phyloP scores from a whole-genome alignment of 1,139 yeast genomes.

The Suhomyces panamericanus region DNA sequence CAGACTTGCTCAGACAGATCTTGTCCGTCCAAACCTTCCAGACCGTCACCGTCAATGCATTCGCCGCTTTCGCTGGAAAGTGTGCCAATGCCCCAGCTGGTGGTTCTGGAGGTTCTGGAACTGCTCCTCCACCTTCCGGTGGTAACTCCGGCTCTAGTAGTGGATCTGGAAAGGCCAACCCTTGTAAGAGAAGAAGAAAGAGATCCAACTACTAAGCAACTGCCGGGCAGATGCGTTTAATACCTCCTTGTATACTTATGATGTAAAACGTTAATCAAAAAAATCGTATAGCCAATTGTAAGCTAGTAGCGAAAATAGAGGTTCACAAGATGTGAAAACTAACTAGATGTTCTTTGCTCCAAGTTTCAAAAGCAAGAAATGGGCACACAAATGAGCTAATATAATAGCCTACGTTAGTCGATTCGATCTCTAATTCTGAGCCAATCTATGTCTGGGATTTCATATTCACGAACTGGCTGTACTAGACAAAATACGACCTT shows the following conservation, averaged over 20 bases:
- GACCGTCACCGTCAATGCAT: slow-evolving; percentile 42
- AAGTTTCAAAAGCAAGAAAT: too few species aligned
- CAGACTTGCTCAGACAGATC: slow-evolving; percentile 37
- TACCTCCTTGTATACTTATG: slow-evolving; percentile 11
- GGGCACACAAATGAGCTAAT: too few species aligned
- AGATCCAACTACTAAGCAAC: slow-evolving; percentile 25
- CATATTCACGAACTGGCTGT: too few species aligned
- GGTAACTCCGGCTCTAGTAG: slow-evolving; percentile 10
- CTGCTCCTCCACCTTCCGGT: slow-evolving; percentile 8
- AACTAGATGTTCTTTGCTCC: too few species aligned
- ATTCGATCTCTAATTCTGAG: too few species aligned
- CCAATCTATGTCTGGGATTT: too few species aligned
- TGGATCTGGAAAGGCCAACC: slow-evolving; percentile 20
- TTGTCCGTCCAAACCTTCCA: slow-evolving; percentile 36
- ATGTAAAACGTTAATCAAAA: slow-evolving; percentile 4
- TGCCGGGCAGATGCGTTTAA: slow-evolving; percentile 12
- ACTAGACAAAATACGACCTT: too few species aligned
- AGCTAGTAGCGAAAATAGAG: too few species aligned
- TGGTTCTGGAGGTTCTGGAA: slow-evolving; percentile 14
- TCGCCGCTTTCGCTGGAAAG: slow-evolving; percentile 45
- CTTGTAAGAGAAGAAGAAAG: slow-evolving; percentile 41
- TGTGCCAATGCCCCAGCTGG: slow-evolving; percentile 22
- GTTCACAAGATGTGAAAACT: too few species aligned
- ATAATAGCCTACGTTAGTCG: too few species aligned
- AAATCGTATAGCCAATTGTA: too few species aligned